Base-by-base conservation (phyloP, 129 eudicot species). In the Arctium minus region DNA sequence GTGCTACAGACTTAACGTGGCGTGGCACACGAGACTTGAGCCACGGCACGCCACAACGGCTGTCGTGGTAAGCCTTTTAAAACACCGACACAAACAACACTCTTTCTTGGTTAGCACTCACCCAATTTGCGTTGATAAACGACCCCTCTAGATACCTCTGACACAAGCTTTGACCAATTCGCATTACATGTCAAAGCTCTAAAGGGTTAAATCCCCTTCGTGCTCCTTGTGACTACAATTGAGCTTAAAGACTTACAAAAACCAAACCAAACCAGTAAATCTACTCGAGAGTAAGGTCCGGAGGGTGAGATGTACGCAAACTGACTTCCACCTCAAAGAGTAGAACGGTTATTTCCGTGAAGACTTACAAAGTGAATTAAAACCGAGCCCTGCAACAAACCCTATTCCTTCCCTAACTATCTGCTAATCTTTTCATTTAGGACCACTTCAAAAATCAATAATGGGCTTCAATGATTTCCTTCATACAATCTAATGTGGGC, bases 391-490 rank as follows among this genome's bases (percentile, higher is more conserved):
- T 56, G 10, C 27, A 1, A 56, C 22, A 56, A 56, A 56, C 27
- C 27, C 6, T 56, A 70, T 39, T 82, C 80, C 60, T 67, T 8
- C 62, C 53, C 35, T 10, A 8, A 30, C 44, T 15, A 60, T 17
- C 32, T 50, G 32, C 3, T 77, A 48, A 40, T 22, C 70, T 18
- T 31, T 67, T 18, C 71, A 75, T 46, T 33, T 69, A 77, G 15
- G 60, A 17, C 78, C 78, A 70, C 44, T 38, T 60, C 5, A 0
- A 30, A 70, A 77, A 56, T 1, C 53, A 50, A 84, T 84, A 44
- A 84, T 84, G 79, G 87, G 83, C 75, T 79, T 78, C 12, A 6
- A 42, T 84, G 62, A 78, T 78, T 84, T 77, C 32, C 64, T 42
- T 68, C 40, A 79, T 11, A 64, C 75, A 77, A 82, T 48, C 78